Conservation (phyloP, 2,329 filamentous ascomycete species). For the Blastomyces emzantsi region DNA sequence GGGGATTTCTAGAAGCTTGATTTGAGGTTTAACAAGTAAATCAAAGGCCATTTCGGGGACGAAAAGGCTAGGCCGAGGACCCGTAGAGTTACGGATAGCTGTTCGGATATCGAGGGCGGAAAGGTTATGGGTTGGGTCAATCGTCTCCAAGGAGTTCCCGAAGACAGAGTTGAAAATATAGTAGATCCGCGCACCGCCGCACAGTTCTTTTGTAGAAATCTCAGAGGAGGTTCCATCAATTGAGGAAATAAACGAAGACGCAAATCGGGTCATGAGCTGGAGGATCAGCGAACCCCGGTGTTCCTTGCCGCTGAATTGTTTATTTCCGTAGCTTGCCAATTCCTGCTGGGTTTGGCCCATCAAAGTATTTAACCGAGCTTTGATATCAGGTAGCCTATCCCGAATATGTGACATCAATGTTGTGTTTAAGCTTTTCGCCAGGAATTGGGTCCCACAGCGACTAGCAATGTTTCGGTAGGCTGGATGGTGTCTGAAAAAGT, state of each 20-base stretch:
- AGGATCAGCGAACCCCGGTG: slow-evolving; percentile 90
- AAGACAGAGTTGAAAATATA: slow-evolving; percentile 99
- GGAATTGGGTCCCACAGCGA: slow-evolving; percentile 84
- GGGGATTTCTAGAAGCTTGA: slow-evolving; percentile 89
- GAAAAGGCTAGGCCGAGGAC: slow-evolving; percentile 88
- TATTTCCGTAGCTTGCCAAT: slow-evolving; percentile 93
- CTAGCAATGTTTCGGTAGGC: slow-evolving; percentile 94
- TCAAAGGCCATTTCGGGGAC: slow-evolving; percentile 98
- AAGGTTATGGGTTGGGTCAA: slow-evolving; percentile 92
- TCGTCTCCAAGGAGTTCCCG: slow-evolving; percentile 88
- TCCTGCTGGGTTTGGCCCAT: slow-evolving; percentile 99
- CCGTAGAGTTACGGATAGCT: slow-evolving; percentile 95
- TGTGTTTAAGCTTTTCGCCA: slow-evolving; percentile 89
- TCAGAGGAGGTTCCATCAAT: slow-evolving; percentile 98
- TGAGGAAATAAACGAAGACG: slow-evolving; percentile 93
- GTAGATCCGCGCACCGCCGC: slow-evolving; percentile 89
- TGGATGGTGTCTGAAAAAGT: slow-evolving; percentile 96
- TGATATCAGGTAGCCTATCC: slow-evolving; percentile 93
- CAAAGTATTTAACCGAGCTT: slow-evolving; percentile 89
- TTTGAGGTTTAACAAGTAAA: slow-evolving; percentile 93
- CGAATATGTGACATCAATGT: slow-evolving; percentile 96
- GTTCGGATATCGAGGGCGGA: slow-evolving; percentile 92
- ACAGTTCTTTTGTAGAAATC: slow-evolving; percentile 96
- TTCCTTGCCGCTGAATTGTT: slow-evolving; percentile 94
- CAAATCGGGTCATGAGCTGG: slow-evolving; percentile 96